Conservation (phyloP, 2,329 filamentous ascomycete genomes). For the Fusarium temperatum region DNA sequence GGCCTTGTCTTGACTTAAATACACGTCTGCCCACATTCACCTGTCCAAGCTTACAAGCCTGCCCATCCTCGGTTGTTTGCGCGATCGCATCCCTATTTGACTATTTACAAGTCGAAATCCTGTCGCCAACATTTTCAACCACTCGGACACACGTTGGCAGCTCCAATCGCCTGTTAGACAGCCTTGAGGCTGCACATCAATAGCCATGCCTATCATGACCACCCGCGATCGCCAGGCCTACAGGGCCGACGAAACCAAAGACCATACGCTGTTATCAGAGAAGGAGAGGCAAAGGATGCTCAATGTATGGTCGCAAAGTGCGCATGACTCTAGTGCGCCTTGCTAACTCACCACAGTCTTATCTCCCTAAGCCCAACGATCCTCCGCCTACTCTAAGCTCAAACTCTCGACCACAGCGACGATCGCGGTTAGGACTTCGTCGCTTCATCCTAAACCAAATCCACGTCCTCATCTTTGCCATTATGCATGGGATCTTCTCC, state of each 20-base stretch:
- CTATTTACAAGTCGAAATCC: not conserved
- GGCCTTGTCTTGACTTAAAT: constrained; percentile 21
- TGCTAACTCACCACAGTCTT: constrained; percentile 42
- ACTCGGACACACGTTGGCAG: not conserved
- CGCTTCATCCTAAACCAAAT: constrained; percentile 70
- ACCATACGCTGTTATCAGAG: constrained; percentile 48
- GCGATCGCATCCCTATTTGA: constrained; percentile 8
- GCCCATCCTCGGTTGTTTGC: constrained; percentile 11
- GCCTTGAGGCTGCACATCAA: constrained; percentile 42
- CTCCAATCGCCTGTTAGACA: constrained; percentile 29
- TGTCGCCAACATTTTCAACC: not conserved
- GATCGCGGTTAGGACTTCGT: constrained; percentile 64
- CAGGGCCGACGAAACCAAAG: constrained; percentile 49
- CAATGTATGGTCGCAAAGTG: constrained; percentile 40
- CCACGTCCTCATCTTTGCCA: constrained; percentile 71
- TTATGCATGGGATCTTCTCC: constrained; percentile 85
- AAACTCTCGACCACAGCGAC: constrained; percentile 38
- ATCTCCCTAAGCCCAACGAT: constrained; percentile 49
- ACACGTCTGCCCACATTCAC: constrained; percentile 34
- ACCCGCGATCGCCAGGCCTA: constrained; percentile 51
- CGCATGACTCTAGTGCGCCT: not conserved
- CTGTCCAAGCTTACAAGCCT: constrained; percentile 38
- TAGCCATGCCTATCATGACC: constrained; percentile 48
- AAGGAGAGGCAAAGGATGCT: constrained; percentile 51
- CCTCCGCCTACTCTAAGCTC: constrained; percentile 35